These are phyloP conservation scores for Yamadazyma akitaensis DNA, from an alignment of 805 yeast genomes.

Conservation along the genomic window DNA sequence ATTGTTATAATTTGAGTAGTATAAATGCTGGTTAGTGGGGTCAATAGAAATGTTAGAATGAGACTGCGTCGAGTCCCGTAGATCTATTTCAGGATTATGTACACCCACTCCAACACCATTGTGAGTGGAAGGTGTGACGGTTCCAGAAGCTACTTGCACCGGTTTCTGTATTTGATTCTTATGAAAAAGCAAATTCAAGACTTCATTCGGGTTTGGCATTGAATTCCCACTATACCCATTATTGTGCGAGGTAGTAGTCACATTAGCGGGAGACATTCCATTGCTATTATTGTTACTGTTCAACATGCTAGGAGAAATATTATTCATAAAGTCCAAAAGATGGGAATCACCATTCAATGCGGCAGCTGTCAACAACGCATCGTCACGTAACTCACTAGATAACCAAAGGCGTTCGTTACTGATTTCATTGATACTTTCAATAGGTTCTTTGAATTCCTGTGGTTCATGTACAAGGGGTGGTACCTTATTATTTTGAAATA, in stretches of 20 bases:
- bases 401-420: constrained; percentile 58
- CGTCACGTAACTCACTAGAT: constrained; percentile 66
- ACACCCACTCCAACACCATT: constrained; percentile 3
- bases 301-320: constrained; percentile 7
- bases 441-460: constrained; percentile 10
- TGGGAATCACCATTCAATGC: constrained; percentile 62
- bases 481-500: constrained; percentile 41
- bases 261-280: not conserved
- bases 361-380: constrained; percentile 70
- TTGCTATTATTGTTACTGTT: not conserved
- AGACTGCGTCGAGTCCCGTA: constrained; percentile 5
- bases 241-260: not conserved
- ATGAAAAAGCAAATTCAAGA: constrained; percentile 53
- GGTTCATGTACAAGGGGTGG: constrained; percentile 4
- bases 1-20: constrained; percentile 38
- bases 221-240: not conserved
- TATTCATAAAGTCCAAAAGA: constrained; percentile 50
- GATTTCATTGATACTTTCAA: not conserved
- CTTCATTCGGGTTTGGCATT: constrained; percentile 21
- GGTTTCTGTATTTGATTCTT: constrained; percentile 25
- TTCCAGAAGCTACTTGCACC: not conserved
- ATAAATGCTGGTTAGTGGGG: constrained; percentile 34
- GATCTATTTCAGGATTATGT: constrained; percentile 3
- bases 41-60: constrained; percentile 22
- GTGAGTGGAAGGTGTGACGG: constrained; percentile 4